Conservation (phyloP, 345 rosid species). For the Citrus cavaleriei region DNA sequence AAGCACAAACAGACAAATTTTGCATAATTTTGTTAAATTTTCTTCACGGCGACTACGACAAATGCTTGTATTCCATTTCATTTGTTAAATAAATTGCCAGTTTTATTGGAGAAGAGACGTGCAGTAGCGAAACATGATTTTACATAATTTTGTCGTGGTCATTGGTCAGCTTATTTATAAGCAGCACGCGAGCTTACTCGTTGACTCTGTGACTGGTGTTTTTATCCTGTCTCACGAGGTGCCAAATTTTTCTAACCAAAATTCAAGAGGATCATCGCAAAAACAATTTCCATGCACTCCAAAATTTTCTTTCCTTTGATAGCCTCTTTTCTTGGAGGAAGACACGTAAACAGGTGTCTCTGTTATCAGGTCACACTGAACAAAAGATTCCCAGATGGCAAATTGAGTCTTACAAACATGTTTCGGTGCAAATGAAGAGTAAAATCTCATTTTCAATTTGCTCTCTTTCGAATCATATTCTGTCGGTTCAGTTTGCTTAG, state of each 20-base stretch:
- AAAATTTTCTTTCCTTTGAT: not conserved
- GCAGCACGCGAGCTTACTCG: not conserved
- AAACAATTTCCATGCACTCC: not conserved
- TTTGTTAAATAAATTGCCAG: not conserved
- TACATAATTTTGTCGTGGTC: not conserved
- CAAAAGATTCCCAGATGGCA: not conserved
- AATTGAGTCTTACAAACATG: not conserved
- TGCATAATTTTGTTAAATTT: not conserved
- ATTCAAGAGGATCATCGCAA: not conserved
- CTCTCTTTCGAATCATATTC: not conserved
- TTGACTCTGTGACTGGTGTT: not conserved
- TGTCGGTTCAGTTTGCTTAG: not conserved
- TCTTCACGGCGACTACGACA: not conserved
- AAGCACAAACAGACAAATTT: not conserved
- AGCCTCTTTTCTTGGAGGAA: not conserved
- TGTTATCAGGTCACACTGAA: not conserved
- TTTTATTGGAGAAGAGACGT: conserved; percentile 8
- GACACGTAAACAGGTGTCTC: not conserved
- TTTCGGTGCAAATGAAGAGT: not conserved
- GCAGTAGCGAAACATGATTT: not conserved
- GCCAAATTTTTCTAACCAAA: not conserved
- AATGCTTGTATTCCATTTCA: too few relatives aligned
- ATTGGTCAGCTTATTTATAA: not conserved
- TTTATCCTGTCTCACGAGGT: not conserved
- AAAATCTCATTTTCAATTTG: not conserved